Conservation (phyloP, 306 rosid genomes). For the Oxytropis ochrocephala region DNA sequence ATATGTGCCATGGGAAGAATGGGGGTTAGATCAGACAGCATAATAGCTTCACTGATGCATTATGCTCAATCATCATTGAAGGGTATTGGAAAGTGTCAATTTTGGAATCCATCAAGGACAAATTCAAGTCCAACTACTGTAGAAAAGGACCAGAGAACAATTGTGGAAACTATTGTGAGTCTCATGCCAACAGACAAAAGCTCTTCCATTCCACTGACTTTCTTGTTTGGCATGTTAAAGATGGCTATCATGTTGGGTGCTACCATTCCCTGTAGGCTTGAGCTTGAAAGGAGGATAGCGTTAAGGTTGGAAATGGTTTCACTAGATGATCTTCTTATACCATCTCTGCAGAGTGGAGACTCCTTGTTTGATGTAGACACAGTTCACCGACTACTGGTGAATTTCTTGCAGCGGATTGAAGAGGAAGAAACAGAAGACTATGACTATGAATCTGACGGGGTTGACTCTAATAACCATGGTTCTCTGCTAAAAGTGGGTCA, state of each 20-base stretch:
- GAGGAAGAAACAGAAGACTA: constrained; percentile 67
- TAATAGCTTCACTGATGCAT: constrained; percentile 66
- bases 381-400: constrained; percentile 60
- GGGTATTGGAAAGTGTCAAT: constrained; percentile 61
- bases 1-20: constrained; percentile 53
- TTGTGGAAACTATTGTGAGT: constrained; percentile 59
- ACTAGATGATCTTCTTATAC: constrained; percentile 76
- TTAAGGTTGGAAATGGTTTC: constrained; percentile 60
- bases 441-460: constrained; percentile 72
- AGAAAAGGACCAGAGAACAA: constrained; percentile 47
- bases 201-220: constrained; percentile 54
- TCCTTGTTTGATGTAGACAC: constrained; percentile 79
- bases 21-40: constrained; percentile 64
- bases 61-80: constrained; percentile 75
- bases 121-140: constrained; percentile 31
- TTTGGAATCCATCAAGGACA: constrained; percentile 45
- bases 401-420: constrained; percentile 65
- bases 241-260: constrained; percentile 66
- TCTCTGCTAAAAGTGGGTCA: constrained; percentile 72
- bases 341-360: constrained; percentile 53
- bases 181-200: constrained; percentile 63
- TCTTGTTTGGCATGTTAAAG: constrained; percentile 78
- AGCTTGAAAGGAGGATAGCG: constrained; percentile 76
- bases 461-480: constrained; percentile 54
- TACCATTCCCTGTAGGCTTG: constrained; percentile 60